Base-by-base conservation (phyloP, 495 filamentous ascomycete species). In the Penicillium lividum region DNA sequence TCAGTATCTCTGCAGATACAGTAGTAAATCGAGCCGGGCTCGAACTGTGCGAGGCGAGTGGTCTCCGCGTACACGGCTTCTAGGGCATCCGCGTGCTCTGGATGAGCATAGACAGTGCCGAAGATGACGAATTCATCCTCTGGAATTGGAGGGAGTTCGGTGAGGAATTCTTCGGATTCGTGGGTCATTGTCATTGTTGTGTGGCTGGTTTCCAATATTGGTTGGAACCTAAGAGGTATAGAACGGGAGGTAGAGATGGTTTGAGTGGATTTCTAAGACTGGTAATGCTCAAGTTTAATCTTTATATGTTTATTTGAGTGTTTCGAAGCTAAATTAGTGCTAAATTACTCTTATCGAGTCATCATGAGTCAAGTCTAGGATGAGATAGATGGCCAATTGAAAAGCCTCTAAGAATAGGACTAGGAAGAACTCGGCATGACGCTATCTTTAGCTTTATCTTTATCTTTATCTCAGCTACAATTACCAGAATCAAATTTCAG, bases 11-110 rank as follows among this genome's bases (percentile, higher is more conserved):
- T 38, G 22, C 54, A 57, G 25, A 75, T 61, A 53, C 61, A 67
- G 49, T 74, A 75, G 46, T 74, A 68, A 16, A 76, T 53, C 11
- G 57, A 63, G 15, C 73, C 73, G 4, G 68, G 65, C 53, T 75
- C 73, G 9, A 49, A 67, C 13, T 59, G 42, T 7, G 73, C 58
- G 18, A 68, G 62, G 4, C 61, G 61, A 13, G 73, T 73, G 10
- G 71, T 73, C 42, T 71, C 63, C 42, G 66, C 54, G 42, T 74
- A 75, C 57, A 73, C 61, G 0, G 58, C 62, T 27, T 70, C 73
- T 2, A 75, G 65, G 7, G 69, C 64, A 44, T 69, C 64, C 18
- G 69, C 73, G 44, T 74, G 71, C 25, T 75, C 61, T 0, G 73
- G 73, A 43, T 66, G 44, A 36, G 70, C 68, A 54, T 71, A 63